Evolutionary conservation across 306 rosid species (phyloP).

Genomic region (Citrullus mucosospermus): DNA sequence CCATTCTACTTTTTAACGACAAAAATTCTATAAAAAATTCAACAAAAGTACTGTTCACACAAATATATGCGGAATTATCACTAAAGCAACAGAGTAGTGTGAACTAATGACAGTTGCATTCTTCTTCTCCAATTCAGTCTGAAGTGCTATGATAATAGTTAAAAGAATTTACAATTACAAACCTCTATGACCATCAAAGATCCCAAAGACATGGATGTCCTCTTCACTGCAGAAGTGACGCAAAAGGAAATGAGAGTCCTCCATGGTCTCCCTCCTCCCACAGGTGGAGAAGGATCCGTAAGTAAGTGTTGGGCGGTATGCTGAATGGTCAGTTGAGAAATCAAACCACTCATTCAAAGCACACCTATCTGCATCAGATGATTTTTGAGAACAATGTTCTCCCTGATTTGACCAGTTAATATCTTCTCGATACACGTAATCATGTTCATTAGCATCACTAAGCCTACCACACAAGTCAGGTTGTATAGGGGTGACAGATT

Average conservation of each 20-base stretch:
- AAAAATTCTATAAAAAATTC: not conserved
- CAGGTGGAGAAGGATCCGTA: slow-evolving; percentile 92
- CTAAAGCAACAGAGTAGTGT: not conserved
- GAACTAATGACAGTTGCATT: not conserved
- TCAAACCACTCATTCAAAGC: slow-evolving; percentile 26
- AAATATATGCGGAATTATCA: not conserved
- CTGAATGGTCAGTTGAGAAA: slow-evolving; percentile 23
- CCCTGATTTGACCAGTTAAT: slow-evolving; percentile 69
- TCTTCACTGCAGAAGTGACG: slow-evolving; percentile 46
- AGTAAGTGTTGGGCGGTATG: slow-evolving; percentile 53
- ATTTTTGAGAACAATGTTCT: slow-evolving; percentile 29
- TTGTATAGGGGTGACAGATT: slow-evolving; percentile 15
- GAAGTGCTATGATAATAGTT: not conserved
- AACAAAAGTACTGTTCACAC: not conserved
- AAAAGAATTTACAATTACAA: slow-evolving; percentile 10
- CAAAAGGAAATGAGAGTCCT: slow-evolving; percentile 76
- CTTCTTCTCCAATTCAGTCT: not conserved
- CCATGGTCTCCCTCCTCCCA: slow-evolving; percentile 92
- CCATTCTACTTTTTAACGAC: not conserved
- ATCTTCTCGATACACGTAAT: slow-evolving; percentile 38
- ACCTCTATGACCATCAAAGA: slow-evolving; percentile 97
- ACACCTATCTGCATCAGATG: slow-evolving; percentile 26
- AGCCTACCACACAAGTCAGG: slow-evolving; percentile 17
- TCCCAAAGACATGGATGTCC: slow-evolving; percentile 64
- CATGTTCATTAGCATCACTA: slow-evolving; percentile 15